A percentile compares a stretch with the other conserved stretches of the same genome.
Evolutionary conservation across 2,329 filamentous ascomycete genomes (phyloP).

Genomic region (Tolypocladium amazonense): DNA sequence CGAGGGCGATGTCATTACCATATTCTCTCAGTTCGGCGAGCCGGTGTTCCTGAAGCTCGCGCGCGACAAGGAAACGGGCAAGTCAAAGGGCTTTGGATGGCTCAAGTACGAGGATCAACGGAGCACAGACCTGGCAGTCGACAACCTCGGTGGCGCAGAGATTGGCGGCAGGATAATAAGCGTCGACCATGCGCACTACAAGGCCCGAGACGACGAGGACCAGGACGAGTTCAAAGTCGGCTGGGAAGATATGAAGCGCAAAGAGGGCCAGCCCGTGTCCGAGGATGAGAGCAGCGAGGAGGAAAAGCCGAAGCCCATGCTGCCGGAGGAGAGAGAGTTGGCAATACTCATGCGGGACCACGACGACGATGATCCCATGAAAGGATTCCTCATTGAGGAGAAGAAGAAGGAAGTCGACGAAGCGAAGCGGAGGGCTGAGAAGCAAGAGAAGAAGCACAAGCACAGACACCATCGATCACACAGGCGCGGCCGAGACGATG

Average conservation of each 20-base stretch:
- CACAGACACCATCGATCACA: constrained; percentile 32
- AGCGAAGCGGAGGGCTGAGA: constrained; percentile 45
- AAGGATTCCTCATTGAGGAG: constrained; percentile 76
- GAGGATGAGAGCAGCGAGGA: constrained; percentile 37
- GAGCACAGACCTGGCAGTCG: constrained; percentile 89
- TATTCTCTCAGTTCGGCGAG: constrained; percentile 95
- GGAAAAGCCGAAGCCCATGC: constrained; percentile 45
- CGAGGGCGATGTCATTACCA: constrained; percentile 90
- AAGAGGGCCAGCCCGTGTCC: constrained; percentile 33
- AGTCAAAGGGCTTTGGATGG: constrained; percentile 89
- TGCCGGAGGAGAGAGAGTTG: constrained; percentile 76
- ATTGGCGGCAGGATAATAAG: constrained; percentile 71
- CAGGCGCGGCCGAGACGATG: constrained; percentile 4
- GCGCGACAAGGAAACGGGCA: constrained; percentile 92
- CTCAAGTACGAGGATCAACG: constrained; percentile 97
- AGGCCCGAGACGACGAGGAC: constrained; percentile 70
- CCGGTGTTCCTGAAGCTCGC: constrained; percentile 86
- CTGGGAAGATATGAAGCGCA: constrained; percentile 47
- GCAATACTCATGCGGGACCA: constrained; percentile 64
- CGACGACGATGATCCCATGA: constrained; percentile 97
- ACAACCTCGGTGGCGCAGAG: constrained; percentile 82
- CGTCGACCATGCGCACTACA: constrained; percentile 91
- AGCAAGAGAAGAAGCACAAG: constrained; percentile 34
- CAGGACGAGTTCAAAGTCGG: constrained; percentile 47
- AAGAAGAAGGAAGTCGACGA: constrained; percentile 81